Base-by-base conservation (phyloP, 73 alveolate species). In the Effrenium voratum region DNA sequence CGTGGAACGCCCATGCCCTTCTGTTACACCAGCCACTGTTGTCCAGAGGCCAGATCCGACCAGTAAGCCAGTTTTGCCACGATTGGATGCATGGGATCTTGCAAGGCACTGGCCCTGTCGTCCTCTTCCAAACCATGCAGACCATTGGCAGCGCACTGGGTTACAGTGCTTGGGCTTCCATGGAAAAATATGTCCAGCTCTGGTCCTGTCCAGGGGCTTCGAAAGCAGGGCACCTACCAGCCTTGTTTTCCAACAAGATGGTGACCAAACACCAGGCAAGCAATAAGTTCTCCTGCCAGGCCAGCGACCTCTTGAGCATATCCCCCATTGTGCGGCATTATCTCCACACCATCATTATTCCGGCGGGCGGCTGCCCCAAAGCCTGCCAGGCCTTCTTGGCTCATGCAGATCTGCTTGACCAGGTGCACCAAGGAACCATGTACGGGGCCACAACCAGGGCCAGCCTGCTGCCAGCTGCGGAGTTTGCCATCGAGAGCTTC, bases 51-150 rank as follows among this genome's bases (percentile, higher is more conserved):
- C 68, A 45, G 57, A 40, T 82, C 55, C 47, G 41, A 75, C 92
- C 92, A 82, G 32, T n/a, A 49, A 82, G 76, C 72, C 92, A 82
- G 1, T 82, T 82, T 34, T 45, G 68, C 90, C 66, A 79, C 45
- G 90, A 79, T 72, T 72, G 82, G 82, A 72, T 72, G 82, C 82
- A 34, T 72, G 82, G 82, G 30, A 26, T 72, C 26, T 34, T 72
- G 50, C 82, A 72, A 26, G 82, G 82, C 82, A 34, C 82, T 72
- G 82, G 50, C 49, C 82, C 82, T n/a, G 5, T 5, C 6, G 82
- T 72, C 30, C 45, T 72, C 82, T 26, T n/a, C 82, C 82, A 72
- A 46, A 6, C 6, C 26, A 5, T 72, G 46, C 46, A 5, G 10
- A 34, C 50, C 77, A 15, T 72, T 24, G 82, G 34, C 45, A 22